Evolutionary conservation across 1,284 basidiomycete genomes (phyloP).

Genomic region (Pseudozyma flocculosa): DNA sequence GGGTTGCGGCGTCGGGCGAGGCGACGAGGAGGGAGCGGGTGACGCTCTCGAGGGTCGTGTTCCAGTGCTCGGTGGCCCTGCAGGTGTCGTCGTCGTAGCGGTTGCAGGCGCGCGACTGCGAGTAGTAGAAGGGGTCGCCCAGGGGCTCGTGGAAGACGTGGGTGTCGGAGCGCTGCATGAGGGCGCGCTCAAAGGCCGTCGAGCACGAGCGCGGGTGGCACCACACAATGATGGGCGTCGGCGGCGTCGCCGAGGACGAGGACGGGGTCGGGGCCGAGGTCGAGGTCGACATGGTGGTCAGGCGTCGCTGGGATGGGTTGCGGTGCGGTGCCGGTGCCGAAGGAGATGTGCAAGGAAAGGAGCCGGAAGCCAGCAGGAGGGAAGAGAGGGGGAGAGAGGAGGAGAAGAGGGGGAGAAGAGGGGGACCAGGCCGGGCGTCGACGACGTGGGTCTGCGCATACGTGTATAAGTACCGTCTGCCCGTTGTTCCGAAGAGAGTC

Average conservation of each 20-base stretch:
- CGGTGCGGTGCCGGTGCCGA: too few species aligned
- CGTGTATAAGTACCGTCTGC: too few species aligned
- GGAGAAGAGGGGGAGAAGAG: too few species aligned
- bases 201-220: conserved; percentile 47
- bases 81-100: conserved; percentile 45
- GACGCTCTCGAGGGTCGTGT: conserved; percentile 25
- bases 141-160: conserved; percentile 49
- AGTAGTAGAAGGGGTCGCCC: conserved; percentile 48
- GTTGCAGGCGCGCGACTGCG: conserved; percentile 33
- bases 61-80: conserved; percentile 26
- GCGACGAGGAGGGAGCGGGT: conserved; percentile 15
- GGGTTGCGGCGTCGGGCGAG: conserved; percentile 1
- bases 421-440: too few species aligned
- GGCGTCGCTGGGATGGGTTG: too few species aligned
- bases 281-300: not conserved
- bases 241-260: conserved; percentile 13
- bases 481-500: too few species aligned
- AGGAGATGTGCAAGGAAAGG: too few species aligned
- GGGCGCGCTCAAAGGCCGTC: conserved; percentile 51
- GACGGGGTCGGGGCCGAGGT: not conserved
- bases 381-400: too few species aligned
- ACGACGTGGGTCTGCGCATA: too few species aligned
- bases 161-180: conserved; percentile 50
- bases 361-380: too few species aligned
- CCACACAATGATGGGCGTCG: conserved; percentile 45